phyloP scores from a whole-genome alignment of 1,284 basidiomycete species.

The Ganoderma multipileum region DNA sequence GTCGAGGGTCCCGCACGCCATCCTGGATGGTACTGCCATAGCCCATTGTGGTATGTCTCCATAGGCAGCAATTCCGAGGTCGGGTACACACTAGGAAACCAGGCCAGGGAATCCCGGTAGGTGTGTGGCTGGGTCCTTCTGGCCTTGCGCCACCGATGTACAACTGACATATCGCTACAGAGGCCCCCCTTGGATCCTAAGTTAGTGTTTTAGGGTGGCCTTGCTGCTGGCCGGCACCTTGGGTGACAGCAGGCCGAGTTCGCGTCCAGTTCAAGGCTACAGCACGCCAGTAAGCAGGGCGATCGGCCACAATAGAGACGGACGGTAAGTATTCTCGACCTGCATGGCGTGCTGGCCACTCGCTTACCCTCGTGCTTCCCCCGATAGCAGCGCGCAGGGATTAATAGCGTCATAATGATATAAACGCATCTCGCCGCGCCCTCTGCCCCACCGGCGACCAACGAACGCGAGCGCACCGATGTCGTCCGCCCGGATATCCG shows the following conservation, averaged over 20 bases:
- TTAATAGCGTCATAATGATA: constrained; percentile 12
- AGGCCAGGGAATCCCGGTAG: background rate
- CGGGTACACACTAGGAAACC: background rate
- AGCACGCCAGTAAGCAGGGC: background rate
- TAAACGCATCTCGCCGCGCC: constrained; percentile 23
- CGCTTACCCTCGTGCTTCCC: constrained; percentile 18
- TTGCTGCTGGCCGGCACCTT: background rate
- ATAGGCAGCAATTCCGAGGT: background rate
- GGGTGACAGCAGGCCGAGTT: background rate
- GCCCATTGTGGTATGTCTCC: background rate
- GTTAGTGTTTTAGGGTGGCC: constrained; percentile 17
- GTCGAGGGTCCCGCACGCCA: background rate
- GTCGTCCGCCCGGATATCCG: constrained; percentile 1
- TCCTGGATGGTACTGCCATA: background rate
- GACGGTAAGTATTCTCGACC: constrained; percentile 4
- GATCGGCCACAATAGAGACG: constrained; percentile 7
- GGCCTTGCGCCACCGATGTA: constrained; percentile 6
- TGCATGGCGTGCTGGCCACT: constrained; percentile 1
- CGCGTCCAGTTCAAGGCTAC: constrained; percentile 1
- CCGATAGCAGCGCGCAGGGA: constrained; percentile 23
- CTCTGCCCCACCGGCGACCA: constrained; percentile 26
- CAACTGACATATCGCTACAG: background rate
- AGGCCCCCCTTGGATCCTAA: background rate
- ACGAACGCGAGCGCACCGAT: constrained; percentile 6
- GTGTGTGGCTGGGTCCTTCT: constrained; percentile 11